phyloP scores from a whole-genome alignment of 805 yeast species.

The Candida nemodendra region DNA sequence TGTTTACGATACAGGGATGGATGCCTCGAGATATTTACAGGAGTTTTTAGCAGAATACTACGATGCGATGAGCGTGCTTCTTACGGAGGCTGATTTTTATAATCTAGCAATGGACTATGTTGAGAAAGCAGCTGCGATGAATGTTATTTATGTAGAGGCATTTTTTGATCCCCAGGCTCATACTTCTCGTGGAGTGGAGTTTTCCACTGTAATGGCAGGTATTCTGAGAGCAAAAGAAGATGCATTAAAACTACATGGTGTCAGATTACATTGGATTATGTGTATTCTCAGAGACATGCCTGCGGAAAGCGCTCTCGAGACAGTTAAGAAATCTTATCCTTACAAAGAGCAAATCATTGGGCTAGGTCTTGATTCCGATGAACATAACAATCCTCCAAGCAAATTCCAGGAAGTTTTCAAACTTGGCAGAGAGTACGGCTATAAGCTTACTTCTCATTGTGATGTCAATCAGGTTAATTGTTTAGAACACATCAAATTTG shows the following conservation, averaged over 20 bases:
- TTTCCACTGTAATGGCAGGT: conserved; percentile 40
- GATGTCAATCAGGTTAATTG: conserved; percentile 49
- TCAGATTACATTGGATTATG: conserved; percentile 43
- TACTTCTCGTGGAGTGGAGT: conserved; percentile 39
- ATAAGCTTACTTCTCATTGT: conserved; percentile 42
- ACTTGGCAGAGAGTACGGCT: conserved; percentile 32
- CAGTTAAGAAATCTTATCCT: conserved; percentile 34
- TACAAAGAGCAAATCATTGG: conserved; percentile 40
- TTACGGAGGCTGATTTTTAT: conserved; percentile 41
- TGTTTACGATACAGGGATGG: conserved; percentile 33
- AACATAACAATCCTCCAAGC: conserved; percentile 44
- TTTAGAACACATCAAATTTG: conserved; percentile 35
- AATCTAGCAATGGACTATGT: conserved; percentile 46
- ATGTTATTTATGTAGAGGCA: conserved; percentile 44
- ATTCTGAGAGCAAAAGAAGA: conserved; percentile 40
- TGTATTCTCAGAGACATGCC: conserved; percentile 47
- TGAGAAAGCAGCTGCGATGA: conserved; percentile 38
- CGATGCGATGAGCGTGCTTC: conserved; percentile 45
- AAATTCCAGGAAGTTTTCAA: conserved; percentile 40
- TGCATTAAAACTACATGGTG: conserved; percentile 35
- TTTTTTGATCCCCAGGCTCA: conserved; percentile 51
- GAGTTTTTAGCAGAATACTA: conserved; percentile 47
- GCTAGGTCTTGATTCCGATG: conserved; percentile 45
- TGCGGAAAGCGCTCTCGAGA: conserved; percentile 37
- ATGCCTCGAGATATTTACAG: conserved; percentile 40